Evolutionary conservation across 331 rosid species (phyloP).

Genomic region (Spiraea crenata): DNA sequence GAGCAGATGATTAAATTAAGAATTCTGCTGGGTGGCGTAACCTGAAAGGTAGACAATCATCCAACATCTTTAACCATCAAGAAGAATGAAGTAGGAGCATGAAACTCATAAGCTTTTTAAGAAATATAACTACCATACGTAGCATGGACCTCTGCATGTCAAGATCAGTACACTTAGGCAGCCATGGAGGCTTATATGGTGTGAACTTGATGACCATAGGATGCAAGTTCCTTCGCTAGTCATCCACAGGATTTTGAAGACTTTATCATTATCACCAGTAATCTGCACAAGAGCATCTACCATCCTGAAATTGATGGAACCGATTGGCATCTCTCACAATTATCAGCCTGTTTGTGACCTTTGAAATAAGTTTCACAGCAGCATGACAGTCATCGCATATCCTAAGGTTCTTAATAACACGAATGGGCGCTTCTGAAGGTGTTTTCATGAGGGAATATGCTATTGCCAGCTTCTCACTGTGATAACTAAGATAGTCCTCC

Average conservation of each 20-base stretch:
- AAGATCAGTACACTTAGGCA: background rate
- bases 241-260: background rate
- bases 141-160: background rate
- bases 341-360: slow-evolving; percentile 54
- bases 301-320: slow-evolving; percentile 70
- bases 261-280: slow-evolving; percentile 46
- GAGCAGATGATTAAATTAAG: background rate
- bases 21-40: background rate
- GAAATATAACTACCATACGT: background rate
- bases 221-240: background rate
- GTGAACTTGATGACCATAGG: background rate
- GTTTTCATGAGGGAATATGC: slow-evolving; percentile 77
- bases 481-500: slow-evolving; percentile 70
- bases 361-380: slow-evolving; percentile 65
- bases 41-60: slow-evolving; percentile 15
- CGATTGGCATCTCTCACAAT: slow-evolving; percentile 72
- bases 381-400: slow-evolving; percentile 77
- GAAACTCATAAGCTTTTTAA: background rate
- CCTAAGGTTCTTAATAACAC: slow-evolving; percentile 67
- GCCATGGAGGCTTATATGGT: background rate
- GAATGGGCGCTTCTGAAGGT: slow-evolving; percentile 60
- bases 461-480: slow-evolving; percentile 75
- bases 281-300: slow-evolving; percentile 65
- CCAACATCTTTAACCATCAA: background rate
- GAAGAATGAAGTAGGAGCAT: background rate